phyloP scores from a whole-genome alignment of 495 filamentous ascomycete species.

The Parachaetomium inaequale region DNA sequence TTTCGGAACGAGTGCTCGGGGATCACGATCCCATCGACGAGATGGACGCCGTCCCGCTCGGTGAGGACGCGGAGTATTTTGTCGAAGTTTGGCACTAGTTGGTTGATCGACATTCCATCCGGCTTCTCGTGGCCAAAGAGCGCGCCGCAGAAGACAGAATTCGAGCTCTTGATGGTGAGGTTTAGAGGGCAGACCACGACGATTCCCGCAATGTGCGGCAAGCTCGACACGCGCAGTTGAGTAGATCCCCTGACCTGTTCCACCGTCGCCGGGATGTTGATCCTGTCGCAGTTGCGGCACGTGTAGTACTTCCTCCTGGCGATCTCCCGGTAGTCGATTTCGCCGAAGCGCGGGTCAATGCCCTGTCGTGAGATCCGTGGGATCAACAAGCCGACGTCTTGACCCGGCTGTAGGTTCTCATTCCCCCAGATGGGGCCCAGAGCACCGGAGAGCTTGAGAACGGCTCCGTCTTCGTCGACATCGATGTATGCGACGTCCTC shows the following conservation, averaged over 20 bases:
- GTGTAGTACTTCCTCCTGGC: constrained; percentile 72
- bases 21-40: constrained; percentile 92
- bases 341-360: constrained; percentile 58
- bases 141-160: constrained; percentile 87
- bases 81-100: constrained; percentile 84
- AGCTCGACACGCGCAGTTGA: constrained; percentile 80
- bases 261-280: constrained; percentile 76
- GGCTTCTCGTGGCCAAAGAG: constrained; percentile 84
- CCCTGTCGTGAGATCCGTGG: constrained; percentile 74
- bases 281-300: constrained; percentile 64
- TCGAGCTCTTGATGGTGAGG: constrained; percentile 81
- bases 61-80: constrained; percentile 72
- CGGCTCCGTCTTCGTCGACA: constrained; percentile 68
- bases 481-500: constrained; percentile 79
- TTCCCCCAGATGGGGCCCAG: constrained; percentile 77
- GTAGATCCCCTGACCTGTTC: constrained; percentile 59
- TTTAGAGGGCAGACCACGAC: constrained; percentile 77
- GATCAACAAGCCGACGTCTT: constrained; percentile 70
- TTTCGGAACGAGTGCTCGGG: constrained; percentile 94
- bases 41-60: constrained; percentile 76
- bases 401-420: constrained; percentile 58
- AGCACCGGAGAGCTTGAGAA: constrained; percentile 64
- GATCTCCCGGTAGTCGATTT: constrained; percentile 68
- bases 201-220: constrained; percentile 95
- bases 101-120: constrained; percentile 71